Base-by-base conservation (phyloP, 768 basidiomycete species). In the Mycena venus region DNA sequence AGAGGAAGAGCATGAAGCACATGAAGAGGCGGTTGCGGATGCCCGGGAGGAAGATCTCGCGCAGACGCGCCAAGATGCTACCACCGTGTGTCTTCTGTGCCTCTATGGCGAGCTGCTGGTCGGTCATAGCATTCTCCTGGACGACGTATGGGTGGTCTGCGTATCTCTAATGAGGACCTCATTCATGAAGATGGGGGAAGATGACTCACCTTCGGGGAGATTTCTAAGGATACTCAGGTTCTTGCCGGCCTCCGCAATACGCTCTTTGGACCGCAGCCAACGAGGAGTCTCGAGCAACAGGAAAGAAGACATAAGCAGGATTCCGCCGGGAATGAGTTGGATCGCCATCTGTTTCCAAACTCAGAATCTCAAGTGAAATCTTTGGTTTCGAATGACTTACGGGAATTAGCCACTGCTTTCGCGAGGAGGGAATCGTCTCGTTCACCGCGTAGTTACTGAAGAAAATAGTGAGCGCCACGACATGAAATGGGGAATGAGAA, bases 1-100 rank as follows among this genome's bases (percentile, higher is more conserved):
- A 32, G 58, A 69, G 68, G 58, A 69, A 69, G 56, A 69, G 68
- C 68, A 69, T 69, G 68, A 69, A 69, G 44, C 68, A 69, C 68
- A 69, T 69, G 44, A 69, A 60, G 44, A 69, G 56, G 31, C 68
- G 68, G 44, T 69, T 69, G 56, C 68, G 68, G 56, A 69, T 60
- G 31, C 68, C 68, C 2, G 68, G 68, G 32, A 69, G 68, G 29
- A 47, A 44, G 53, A 69, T 51, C 32, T 69, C 68, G 32, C 44
- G 68, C 21, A 69, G 68, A 21, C 68, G 68, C 56, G 68, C 68
- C 8, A 15, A 6, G 34, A 69, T 44, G 56, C 68, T 69, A 7
- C 68, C 68, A 3, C 68, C 68, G 68, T 51, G 31, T 10, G 58
- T 69, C 68, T 69, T 69, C 27, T 29, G 40, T 19, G 42, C 68